These are phyloP conservation scores for Saccharomycopsis schoenii DNA, from an alignment of 805 yeast genomes.

Conservation along the genomic window DNA sequence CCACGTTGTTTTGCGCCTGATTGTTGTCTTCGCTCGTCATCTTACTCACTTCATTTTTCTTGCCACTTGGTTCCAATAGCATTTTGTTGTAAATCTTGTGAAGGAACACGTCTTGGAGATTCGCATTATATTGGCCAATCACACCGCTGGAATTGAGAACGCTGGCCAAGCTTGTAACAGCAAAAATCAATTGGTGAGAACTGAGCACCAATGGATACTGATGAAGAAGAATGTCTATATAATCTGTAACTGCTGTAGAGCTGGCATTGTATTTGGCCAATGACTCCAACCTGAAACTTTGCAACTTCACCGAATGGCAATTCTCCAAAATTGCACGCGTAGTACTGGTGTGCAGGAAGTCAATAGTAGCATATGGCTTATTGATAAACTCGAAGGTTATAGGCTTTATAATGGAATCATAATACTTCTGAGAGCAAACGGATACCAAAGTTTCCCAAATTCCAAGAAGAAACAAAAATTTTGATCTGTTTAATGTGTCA, in stretches of 20 bases:
- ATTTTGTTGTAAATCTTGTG: constrained; percentile 2
- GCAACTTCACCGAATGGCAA: constrained; percentile 14
- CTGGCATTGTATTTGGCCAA: constrained; percentile 6
- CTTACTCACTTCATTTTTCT: not conserved
- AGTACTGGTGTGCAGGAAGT: constrained; percentile 4
- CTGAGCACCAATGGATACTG: constrained; percentile 17
- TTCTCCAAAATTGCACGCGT: constrained; percentile 13
- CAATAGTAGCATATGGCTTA: constrained; percentile 13
- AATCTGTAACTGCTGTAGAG: not conserved
- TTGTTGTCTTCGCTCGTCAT: too few species aligned
- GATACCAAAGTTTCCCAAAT: constrained; percentile 13
- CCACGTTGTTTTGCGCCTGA: not conserved
- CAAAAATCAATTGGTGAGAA: constrained; percentile 12
- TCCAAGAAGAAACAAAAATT: constrained; percentile 10
- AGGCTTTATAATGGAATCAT: constrained; percentile 9
- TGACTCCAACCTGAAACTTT: constrained; percentile 10
- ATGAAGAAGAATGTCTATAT: constrained; percentile 6
- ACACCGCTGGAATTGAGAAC: constrained; percentile 8
- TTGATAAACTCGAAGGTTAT: constrained; percentile 7
- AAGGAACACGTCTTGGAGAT: constrained; percentile 6
- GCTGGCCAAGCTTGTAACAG: constrained; percentile 1
- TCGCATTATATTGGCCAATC: constrained; percentile 3
- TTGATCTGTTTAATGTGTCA: constrained; percentile 6
- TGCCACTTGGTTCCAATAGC: constrained; percentile 6
- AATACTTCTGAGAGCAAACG: constrained; percentile 10